phyloP scores from a whole-genome alignment of 169 alveolate genomes.

The Plasmodium sp. region DNA sequence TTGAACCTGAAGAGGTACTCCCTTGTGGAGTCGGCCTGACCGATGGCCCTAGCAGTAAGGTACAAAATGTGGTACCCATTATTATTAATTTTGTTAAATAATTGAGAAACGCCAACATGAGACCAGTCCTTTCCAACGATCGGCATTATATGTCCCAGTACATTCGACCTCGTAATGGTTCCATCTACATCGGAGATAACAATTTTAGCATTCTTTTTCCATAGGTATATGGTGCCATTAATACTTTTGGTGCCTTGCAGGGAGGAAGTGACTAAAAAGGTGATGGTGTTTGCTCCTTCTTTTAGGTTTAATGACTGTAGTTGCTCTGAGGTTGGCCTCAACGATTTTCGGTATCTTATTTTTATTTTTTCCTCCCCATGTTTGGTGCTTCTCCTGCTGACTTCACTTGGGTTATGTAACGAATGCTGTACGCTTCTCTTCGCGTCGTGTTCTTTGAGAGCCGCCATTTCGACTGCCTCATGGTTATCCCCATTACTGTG shows the following conservation, averaged over 20 bases:
- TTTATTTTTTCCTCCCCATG: slow-evolving; percentile 34
- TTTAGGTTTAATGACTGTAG: slow-evolving; percentile 88
- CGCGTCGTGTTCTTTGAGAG: neutral
- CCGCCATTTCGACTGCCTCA: neutral
- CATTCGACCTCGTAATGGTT: slow-evolving; percentile 96
- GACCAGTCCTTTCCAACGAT: slow-evolving; percentile 98
- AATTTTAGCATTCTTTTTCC: slow-evolving; percentile 94
- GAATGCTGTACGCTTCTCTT: slow-evolving; percentile 5
- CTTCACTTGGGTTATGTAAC: slow-evolving; percentile 23
- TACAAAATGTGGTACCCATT: slow-evolving; percentile 97
- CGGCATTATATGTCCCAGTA: slow-evolving; percentile 97
- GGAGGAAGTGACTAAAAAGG: slow-evolving; percentile 90
- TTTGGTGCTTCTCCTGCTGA: slow-evolving; percentile 39
- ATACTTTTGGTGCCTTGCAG: slow-evolving; percentile 94
- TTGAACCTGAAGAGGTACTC: slow-evolving; percentile 91
- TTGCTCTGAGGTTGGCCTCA: slow-evolving; percentile 92
- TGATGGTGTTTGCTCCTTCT: slow-evolving; percentile 91
- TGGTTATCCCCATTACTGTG: neutral
- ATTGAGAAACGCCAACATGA: slow-evolving; percentile 96
- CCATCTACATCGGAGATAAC: slow-evolving; percentile 99
- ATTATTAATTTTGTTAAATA: slow-evolving; percentile 90
- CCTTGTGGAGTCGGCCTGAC: slow-evolving; percentile 96
- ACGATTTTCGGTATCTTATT: slow-evolving; percentile 81
- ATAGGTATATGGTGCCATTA: slow-evolving; percentile 92
- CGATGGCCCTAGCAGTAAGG: slow-evolving; percentile 98